A percentile compares a stretch with the other conserved stretches of the same genome.
These are phyloP conservation scores for Leccinum angustisporum DNA, from an alignment of 1,284 basidiomycete genomes.

Conservation along the genomic window DNA sequence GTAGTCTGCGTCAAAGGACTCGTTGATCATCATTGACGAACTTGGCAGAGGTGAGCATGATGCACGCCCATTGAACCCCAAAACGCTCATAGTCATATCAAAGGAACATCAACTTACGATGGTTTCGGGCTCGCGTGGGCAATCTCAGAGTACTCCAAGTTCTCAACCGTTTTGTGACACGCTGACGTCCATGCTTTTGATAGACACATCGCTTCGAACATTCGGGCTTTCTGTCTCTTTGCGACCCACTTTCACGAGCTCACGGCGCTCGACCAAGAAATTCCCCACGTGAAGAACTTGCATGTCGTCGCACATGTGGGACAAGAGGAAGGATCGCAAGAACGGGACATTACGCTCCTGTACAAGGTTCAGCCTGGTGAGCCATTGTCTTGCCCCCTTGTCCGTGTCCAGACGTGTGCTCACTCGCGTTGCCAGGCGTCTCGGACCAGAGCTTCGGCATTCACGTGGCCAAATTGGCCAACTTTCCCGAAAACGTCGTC, in stretches of 20 bases:
- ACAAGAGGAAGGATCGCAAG: conserved; percentile 57
- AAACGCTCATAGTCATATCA: background rate
- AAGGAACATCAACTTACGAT: conserved; percentile 96
- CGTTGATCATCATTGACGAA: conserved; percentile 97
- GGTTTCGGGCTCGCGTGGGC: conserved; percentile 99
- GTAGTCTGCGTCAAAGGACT: conserved; percentile 89
- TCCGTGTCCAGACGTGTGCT: conserved; percentile 2
- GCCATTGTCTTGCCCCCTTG: conserved; percentile 15
- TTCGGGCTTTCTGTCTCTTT: conserved; percentile 93
- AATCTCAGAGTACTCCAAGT: conserved; percentile 78
- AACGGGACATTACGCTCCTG: conserved; percentile 87
- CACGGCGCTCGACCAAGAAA: conserved; percentile 80
- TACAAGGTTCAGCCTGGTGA: conserved; percentile 95
- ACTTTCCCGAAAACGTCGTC: conserved; percentile 93
- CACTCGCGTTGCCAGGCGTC: conserved; percentile 48
- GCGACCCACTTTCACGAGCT: conserved; percentile 99
- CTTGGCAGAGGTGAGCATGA: conserved; percentile 76
- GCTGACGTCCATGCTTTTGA: background rate
- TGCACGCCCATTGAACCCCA: background rate
- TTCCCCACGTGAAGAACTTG: conserved; percentile 88
- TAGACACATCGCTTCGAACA: conserved; percentile 90
- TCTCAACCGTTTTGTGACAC: background rate
- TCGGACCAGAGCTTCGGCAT: conserved; percentile 99
- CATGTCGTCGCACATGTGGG: conserved; percentile 95
- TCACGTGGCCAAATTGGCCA: conserved; percentile 94